Conservation (phyloP, 176 grass and related monocot genomes). For the Oryza australiensis region DNA sequence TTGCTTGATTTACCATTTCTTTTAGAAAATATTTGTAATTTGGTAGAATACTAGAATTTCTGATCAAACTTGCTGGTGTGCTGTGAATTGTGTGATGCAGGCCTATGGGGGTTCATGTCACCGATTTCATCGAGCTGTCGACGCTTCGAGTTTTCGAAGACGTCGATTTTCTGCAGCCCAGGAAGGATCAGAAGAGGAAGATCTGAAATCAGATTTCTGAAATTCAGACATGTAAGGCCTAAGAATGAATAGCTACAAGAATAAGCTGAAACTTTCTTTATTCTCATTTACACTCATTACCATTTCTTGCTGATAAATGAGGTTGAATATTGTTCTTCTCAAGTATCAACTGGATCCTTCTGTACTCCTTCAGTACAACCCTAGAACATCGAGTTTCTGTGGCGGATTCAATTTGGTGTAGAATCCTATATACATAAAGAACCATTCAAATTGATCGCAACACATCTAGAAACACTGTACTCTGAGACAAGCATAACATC, state of each 20-base stretch:
- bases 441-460: neutral
- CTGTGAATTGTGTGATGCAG: neutral
- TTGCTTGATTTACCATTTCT: neutral
- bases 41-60: neutral
- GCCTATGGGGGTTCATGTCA: slow-evolving; percentile 26
- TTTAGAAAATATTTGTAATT: neutral
- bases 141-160: slow-evolving; percentile 36
- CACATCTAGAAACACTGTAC: neutral
- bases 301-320: neutral
- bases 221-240: neutral
- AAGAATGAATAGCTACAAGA: neutral
- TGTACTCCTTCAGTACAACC: neutral
- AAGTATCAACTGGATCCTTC: neutral
- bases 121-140: slow-evolving; percentile 45
- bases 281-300: neutral
- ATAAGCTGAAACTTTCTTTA: neutral
- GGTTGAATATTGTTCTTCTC: neutral
- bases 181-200: slow-evolving; percentile 22
- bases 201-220: neutral
- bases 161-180: slow-evolving; percentile 22
- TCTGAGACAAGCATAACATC: neutral
- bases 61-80: neutral
- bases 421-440: neutral
- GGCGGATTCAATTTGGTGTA: neutral
- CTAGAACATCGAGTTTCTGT: neutral